Conservation (phyloP, 2,329 filamentous ascomycete species). For the Fusarium dimerum region DNA sequence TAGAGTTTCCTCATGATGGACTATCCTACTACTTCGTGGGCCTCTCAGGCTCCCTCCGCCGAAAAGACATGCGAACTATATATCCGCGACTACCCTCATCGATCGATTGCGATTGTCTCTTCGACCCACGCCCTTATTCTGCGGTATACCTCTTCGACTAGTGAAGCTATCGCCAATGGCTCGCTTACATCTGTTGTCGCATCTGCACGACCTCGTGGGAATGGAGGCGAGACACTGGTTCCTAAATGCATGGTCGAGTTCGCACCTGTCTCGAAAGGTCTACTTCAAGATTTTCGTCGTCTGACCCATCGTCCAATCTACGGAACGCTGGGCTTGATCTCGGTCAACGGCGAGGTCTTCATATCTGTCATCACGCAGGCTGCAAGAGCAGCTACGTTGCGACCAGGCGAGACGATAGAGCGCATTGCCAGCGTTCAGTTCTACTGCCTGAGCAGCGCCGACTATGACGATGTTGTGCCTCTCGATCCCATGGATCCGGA, state of each 20-base stretch:
- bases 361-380: constrained; percentile 85
- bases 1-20: constrained; percentile 45
- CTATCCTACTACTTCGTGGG: constrained; percentile 46
- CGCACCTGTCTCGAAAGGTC: constrained; percentile 59
- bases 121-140: constrained; percentile 80
- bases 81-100: constrained; percentile 82
- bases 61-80: constrained; percentile 74
- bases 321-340: constrained; percentile 86
- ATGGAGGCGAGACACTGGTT: constrained; percentile 44
- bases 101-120: constrained; percentile 84
- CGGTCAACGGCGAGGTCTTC: constrained; percentile 82
- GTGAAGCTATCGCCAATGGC: constrained; percentile 59
- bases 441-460: constrained; percentile 83
- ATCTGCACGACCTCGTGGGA: constrained; percentile 45
- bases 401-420: constrained; percentile 87
- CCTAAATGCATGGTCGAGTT: constrained; percentile 89
- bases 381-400: constrained; percentile 74
- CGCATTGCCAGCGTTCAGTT: constrained; percentile 87
- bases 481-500: constrained; percentile 55
- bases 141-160: constrained; percentile 70
- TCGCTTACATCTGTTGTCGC: constrained; percentile 56
- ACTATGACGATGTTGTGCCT: constrained; percentile 77
- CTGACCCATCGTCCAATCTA: constrained; percentile 74
- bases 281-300: constrained; percentile 75
- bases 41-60: constrained; percentile 48